Percentiles rank a stretch among this genome's conserved stretches.
phyloP scores from a whole-genome alignment of 2,329 filamentous ascomycete genomes.

The Coniochaeta hoffmannii region DNA sequence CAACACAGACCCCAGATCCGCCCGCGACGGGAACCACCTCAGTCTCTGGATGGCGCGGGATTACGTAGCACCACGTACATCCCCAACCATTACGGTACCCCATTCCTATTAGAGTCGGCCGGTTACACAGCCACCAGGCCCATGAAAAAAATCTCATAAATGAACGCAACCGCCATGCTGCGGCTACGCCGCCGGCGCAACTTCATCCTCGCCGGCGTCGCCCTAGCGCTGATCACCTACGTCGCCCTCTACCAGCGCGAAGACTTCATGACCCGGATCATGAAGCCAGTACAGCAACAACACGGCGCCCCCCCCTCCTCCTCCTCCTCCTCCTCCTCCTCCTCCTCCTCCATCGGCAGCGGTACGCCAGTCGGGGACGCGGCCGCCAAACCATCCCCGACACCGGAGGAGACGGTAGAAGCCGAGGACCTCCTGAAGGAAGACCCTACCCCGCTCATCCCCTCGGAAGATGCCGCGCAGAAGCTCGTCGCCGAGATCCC shows the following conservation, averaged over 20 bases:
- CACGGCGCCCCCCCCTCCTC: background rate
- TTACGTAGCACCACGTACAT: background rate
- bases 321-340: no score
- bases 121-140: background rate
- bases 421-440: background rate
- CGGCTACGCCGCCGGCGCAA: background rate
- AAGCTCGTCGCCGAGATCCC: constrained; percentile 7
- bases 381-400: background rate
- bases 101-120: background rate
- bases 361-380: no score
- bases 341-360: no score
- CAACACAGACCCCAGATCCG: no score
- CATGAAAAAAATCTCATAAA: background rate
- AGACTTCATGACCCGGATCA: background rate
- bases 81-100: background rate
- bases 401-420: background rate
- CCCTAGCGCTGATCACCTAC: background rate
- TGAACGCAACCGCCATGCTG: background rate
- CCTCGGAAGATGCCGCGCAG: background rate
- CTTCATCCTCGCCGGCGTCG: background rate
- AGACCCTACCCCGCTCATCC: background rate
- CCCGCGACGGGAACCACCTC: no score
- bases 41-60: no score
- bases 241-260: background rate
- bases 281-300: background rate